Evolutionary conservation across 768 basidiomycete genomes (phyloP).

Genomic region (Trametes cubensis): DNA sequence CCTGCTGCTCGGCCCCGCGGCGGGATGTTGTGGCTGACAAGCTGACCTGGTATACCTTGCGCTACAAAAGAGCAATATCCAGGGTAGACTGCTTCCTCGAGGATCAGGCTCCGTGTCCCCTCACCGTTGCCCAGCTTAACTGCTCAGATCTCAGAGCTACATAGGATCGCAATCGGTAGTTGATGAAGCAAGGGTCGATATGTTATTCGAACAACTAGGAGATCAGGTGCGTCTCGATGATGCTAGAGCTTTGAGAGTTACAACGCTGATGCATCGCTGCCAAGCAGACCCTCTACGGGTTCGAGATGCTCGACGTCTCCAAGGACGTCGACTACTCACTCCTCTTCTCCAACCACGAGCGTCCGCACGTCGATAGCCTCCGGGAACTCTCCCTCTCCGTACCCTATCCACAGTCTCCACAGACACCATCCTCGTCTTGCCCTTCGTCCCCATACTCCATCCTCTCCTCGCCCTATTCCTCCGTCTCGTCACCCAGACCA

Average conservation of each 20-base stretch:
- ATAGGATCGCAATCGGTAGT: not conserved
- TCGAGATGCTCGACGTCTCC: conserved; percentile 8
- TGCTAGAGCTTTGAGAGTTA: not conserved
- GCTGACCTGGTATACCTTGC: no score
- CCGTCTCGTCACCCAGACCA: conserved; percentile 1
- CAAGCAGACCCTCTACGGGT: conserved; percentile 8
- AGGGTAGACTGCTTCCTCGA: no score
- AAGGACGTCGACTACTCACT: conserved; percentile 9
- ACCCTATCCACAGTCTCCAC: conserved; percentile 6
- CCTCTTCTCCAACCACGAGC: not conserved
- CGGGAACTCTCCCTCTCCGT: conserved; percentile 2
- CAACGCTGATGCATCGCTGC: not conserved
- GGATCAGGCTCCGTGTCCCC: no score
- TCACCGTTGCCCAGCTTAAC: no score
- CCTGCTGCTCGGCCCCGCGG: no score
- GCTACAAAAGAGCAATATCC: no score
- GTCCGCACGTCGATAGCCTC: not conserved
- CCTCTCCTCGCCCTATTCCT: conserved; percentile 12
- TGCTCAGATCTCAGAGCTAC: no score
- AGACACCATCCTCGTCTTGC: not conserved
- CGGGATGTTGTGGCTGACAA: no score
- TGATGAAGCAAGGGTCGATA: conserved; percentile 1
- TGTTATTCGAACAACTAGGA: conserved; percentile 16
- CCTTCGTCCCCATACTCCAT: conserved; percentile 7
- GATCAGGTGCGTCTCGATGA: conserved; percentile 1